A percentile compares a stretch with the other conserved stretches of the same genome.
Conservation (phyloP, 1,284 basidiomycete genomes). For the Cystobasidium sp. region DNA sequence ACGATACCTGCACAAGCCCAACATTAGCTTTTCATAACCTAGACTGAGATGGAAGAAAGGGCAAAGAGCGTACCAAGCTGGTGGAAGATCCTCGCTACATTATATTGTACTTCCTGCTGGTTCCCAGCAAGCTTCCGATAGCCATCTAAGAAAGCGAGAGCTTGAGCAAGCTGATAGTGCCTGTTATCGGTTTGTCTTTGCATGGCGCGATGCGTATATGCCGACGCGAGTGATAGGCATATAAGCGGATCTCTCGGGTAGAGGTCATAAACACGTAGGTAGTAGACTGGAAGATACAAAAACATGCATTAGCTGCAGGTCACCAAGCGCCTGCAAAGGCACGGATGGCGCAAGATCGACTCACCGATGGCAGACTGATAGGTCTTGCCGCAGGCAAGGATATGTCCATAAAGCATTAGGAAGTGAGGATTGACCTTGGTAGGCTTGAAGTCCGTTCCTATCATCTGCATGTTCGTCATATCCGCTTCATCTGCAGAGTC, state of each 20-base stretch:
- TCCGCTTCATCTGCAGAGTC: conserved; percentile 57
- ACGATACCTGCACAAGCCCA: conserved; percentile 65
- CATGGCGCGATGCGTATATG: conserved; percentile 85
- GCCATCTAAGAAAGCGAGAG: conserved; percentile 75
- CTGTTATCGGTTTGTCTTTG: conserved; percentile 93
- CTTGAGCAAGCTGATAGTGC: conserved; percentile 81
- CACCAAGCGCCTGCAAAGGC: background rate
- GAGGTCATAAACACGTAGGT: conserved; percentile 83
- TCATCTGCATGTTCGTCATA: conserved; percentile 37
- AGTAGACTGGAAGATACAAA: conserved; percentile 66
- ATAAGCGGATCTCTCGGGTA: conserved; percentile 82
- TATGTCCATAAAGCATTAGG: conserved; percentile 81
- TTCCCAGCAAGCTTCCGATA: conserved; percentile 69
- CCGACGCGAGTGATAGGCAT: conserved; percentile 77
- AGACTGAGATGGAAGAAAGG: background rate
- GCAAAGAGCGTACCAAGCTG: conserved; percentile 68
- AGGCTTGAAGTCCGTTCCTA: conserved; percentile 58
- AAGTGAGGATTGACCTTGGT: conserved; percentile 74
- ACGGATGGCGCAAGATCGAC: conserved; percentile 54
- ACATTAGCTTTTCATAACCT: background rate
- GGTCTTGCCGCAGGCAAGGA: conserved; percentile 80
- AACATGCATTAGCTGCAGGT: background rate
- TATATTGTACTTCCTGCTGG: conserved; percentile 77
- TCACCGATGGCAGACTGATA: conserved; percentile 88
- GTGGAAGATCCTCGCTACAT: conserved; percentile 88